Evolutionary conservation across 305 asterid genomes (phyloP).

Genomic region (Fraxinus velutina): DNA sequence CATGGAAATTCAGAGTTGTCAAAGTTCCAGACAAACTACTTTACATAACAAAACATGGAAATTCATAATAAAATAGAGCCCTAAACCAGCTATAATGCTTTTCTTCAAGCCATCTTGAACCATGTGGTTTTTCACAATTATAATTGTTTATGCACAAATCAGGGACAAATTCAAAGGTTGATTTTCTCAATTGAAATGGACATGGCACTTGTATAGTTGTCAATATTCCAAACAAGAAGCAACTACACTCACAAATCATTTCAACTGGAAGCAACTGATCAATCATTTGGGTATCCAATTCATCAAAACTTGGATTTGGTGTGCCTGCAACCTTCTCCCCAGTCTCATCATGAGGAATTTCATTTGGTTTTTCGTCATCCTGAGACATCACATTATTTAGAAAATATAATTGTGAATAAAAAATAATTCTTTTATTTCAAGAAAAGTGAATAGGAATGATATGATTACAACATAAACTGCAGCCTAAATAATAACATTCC

Average conservation of each 20-base stretch:
- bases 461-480: constrained; percentile 14
- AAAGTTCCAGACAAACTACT: no score
- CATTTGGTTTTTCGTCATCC: constrained; percentile 55
- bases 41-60: not conserved
- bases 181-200: not conserved
- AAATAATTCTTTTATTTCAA: not conserved
- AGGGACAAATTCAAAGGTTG: not conserved
- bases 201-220: not conserved
- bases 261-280: constrained; percentile 58
- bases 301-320: constrained; percentile 37
- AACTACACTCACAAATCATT: constrained; percentile 52
- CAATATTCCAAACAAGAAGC: constrained; percentile 14
- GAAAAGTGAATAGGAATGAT: not conserved
- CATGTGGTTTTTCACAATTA: not conserved
- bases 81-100: not conserved
- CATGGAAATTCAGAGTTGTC: no score
- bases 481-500: not conserved
- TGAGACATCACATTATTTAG: constrained; percentile 32
- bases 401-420: constrained; percentile 2
- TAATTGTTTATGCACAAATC: not conserved
- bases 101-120: not conserved
- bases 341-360: constrained; percentile 40
- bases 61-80: not conserved
- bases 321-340: constrained; percentile 44
- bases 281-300: constrained; percentile 35